A percentile compares a stretch with the other conserved stretches of the same genome.
phyloP scores from a whole-genome alignment of 2,329 filamentous ascomycete genomes.

The Sporothrix protearum region DNA sequence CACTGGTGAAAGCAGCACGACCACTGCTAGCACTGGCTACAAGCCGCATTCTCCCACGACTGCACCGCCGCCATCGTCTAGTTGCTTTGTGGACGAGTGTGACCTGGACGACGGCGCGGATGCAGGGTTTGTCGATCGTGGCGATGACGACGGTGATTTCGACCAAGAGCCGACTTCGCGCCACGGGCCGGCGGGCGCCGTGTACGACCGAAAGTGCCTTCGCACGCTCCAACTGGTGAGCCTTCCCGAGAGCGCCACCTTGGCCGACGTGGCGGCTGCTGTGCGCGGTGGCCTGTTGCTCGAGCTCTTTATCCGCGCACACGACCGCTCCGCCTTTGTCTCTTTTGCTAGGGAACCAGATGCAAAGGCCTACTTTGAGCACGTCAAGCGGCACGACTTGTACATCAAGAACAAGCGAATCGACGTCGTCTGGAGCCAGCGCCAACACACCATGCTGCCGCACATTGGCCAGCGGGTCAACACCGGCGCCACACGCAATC shows the following conservation, averaged over 20 bases:
- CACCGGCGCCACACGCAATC: constrained; percentile 67
- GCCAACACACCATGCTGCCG: constrained; percentile 62
- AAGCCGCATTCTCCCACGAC: neutral
- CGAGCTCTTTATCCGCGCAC: constrained; percentile 60
- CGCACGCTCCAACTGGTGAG: constrained; percentile 62
- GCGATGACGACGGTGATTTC: neutral
- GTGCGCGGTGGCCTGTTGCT: constrained; percentile 69
- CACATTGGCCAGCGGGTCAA: constrained; percentile 63
- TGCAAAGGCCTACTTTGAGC: constrained; percentile 61
- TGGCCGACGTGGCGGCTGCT: constrained; percentile 61
- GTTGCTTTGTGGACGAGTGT: neutral
- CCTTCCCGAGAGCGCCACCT: constrained; percentile 59
- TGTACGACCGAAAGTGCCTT: constrained; percentile 40
- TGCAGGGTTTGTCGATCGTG: neutral
- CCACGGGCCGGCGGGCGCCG: too few relatives aligned
- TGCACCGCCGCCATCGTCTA: neutral
- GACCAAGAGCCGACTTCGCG: too few relatives aligned
- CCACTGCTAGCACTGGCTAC: neutral
- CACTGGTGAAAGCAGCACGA: neutral
- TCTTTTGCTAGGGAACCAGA: constrained; percentile 65
- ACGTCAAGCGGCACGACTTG: constrained; percentile 62
- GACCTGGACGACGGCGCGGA: neutral
- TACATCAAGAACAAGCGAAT: constrained; percentile 68
- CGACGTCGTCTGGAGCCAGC: constrained; percentile 58
- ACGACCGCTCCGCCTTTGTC: constrained; percentile 60